Conservation (phyloP, 2,329 filamentous ascomycete genomes). For the Claviceps pazoutovae region DNA sequence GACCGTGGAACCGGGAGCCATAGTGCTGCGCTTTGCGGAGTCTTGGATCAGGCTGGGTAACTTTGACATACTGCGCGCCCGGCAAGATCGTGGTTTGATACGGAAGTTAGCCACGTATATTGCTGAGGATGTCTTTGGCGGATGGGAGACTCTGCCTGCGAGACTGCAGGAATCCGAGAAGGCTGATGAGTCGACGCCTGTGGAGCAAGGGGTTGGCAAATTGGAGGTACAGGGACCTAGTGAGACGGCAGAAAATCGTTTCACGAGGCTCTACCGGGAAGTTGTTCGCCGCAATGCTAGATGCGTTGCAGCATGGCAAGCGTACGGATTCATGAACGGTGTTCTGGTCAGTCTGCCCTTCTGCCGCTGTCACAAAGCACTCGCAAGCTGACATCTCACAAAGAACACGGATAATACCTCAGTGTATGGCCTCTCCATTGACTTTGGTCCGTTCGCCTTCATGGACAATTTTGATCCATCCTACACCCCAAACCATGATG, state of each 20-base stretch:
- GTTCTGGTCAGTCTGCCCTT: constrained; percentile 43
- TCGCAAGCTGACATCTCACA: constrained; percentile 9
- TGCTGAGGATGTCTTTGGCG: constrained; percentile 73
- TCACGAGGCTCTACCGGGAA: constrained; percentile 74
- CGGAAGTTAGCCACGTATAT: constrained; percentile 67
- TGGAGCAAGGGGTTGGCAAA: constrained; percentile 37
- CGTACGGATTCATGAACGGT: constrained; percentile 98
- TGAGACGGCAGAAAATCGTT: constrained; percentile 68
- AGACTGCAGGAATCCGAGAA: constrained; percentile 38
- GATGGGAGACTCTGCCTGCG: constrained; percentile 72
- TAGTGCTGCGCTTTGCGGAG: constrained; percentile 83
- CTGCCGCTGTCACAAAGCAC: background rate
- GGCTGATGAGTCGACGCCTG: constrained; percentile 26
- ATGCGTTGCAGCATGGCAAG: constrained; percentile 89
- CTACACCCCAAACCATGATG: constrained; percentile 96
- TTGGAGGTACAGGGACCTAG: constrained; percentile 52
- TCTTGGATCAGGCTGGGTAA: constrained; percentile 89
- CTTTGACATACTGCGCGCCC: constrained; percentile 77
- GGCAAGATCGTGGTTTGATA: constrained; percentile 64
- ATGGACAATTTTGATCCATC: constrained; percentile 90
- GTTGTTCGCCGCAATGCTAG: constrained; percentile 73
- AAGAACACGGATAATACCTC: constrained; percentile 94
- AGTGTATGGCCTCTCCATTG: constrained; percentile 73
- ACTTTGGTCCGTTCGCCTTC: constrained; percentile 95
- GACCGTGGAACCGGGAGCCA: constrained; percentile 73